Evolutionary conservation across 139 green algal species (phyloP).

Genomic region (Chlorella sp.): DNA sequence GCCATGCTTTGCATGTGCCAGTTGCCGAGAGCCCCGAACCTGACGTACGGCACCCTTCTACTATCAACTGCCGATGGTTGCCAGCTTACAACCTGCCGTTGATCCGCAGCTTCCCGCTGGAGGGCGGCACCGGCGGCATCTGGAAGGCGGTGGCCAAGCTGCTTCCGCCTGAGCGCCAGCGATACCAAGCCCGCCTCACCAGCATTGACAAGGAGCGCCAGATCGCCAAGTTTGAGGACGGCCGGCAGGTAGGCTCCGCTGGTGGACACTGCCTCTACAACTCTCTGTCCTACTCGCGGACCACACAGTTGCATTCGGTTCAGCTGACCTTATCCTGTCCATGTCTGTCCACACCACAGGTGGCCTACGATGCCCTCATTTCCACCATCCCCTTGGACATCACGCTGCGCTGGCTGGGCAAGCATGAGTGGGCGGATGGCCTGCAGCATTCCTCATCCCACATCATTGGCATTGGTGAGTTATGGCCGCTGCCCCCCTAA

Average conservation of each 20-base stretch:
- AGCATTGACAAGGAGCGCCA: slow-evolving; percentile 81
- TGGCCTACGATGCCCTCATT: slow-evolving; percentile 78
- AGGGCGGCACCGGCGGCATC: slow-evolving; percentile 89
- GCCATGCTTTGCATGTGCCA: no score
- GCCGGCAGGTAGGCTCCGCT: slow-evolving; percentile 2
- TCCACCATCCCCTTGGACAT: slow-evolving; percentile 88
- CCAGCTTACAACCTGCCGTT: no score
- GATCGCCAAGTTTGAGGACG: slow-evolving; percentile 53
- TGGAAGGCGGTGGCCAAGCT: slow-evolving; percentile 88
- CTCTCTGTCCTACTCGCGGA: no score
- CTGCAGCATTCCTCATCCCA: slow-evolving; percentile 85
- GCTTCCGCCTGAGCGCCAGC: slow-evolving; percentile 80
- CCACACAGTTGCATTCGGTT: no score
- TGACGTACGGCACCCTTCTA: no score
- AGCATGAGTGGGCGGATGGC: slow-evolving; percentile 72
- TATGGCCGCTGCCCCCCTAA: no score
- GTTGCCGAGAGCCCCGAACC: no score
- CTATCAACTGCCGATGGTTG: no score
- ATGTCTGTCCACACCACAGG: no score
- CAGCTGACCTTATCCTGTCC: no score
- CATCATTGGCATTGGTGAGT: slow-evolving; percentile 83
- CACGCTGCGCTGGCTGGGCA: slow-evolving; percentile 75
- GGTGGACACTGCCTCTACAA: no score
- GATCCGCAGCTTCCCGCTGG: slow-evolving; percentile 82
- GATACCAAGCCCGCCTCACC: slow-evolving; percentile 65